These are phyloP conservation scores for Cucurbita argyrosperma DNA, from an alignment of 306 rosid genomes.

Conservation along the genomic window DNA sequence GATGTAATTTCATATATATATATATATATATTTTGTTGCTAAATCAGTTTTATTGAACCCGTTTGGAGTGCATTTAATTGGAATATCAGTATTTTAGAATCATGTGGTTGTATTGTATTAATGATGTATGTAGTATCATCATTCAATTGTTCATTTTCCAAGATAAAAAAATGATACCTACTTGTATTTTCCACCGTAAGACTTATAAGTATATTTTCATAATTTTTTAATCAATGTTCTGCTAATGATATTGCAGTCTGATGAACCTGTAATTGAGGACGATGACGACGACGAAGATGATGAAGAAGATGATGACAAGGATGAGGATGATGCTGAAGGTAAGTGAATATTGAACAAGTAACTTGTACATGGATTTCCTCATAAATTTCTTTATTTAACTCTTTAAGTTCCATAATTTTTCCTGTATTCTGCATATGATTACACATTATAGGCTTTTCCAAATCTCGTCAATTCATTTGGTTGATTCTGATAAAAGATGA, in stretches of 20 bases:
- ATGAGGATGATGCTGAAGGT: constrained; percentile 64
- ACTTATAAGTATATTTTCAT: neutral
- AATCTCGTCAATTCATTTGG: neutral
- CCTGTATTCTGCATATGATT: neutral
- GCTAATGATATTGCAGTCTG: constrained; percentile 26
- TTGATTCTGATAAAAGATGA: neutral
- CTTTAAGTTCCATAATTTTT: neutral
- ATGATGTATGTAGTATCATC: neutral
- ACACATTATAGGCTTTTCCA: neutral
- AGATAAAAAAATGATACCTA: too few species aligned
- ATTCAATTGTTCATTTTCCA: neutral
- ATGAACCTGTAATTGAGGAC: constrained; percentile 68
- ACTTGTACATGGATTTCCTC: neutral
- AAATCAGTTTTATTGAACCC: neutral
- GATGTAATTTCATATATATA: too few species aligned
- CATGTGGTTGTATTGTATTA: neutral
- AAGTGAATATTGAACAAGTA: constrained; percentile 8
- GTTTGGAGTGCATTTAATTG: neutral
- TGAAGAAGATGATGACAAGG: constrained; percentile 46
- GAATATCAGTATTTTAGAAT: neutral
- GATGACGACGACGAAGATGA: constrained; percentile 59
- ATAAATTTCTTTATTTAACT: neutral
- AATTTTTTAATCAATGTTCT: neutral
- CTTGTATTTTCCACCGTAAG: neutral
- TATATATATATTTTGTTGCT: neutral